Evolutionary conservation across 345 rosid genomes (phyloP).

Genomic region (Schrenkiella parvula): DNA sequence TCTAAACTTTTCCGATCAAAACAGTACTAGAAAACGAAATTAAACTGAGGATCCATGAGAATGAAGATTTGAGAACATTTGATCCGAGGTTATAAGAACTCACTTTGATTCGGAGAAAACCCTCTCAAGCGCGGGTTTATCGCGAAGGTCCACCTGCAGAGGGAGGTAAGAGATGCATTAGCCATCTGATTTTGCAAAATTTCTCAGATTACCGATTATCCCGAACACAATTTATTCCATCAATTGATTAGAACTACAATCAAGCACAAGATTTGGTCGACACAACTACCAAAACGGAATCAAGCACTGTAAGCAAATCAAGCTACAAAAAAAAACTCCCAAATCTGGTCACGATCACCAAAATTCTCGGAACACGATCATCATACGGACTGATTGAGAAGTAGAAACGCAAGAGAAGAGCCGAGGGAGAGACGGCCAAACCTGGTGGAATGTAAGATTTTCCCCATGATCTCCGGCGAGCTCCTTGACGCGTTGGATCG

Average conservation of each 20-base stretch:
- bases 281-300: neutral
- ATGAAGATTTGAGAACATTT: neutral
- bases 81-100: slow-evolving; percentile 1
- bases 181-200: slow-evolving; percentile 5
- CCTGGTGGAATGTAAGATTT: slow-evolving; percentile 71
- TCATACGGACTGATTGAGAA: neutral
- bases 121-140: slow-evolving; percentile 72
- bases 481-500: slow-evolving; percentile 57
- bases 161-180: slow-evolving; percentile 13
- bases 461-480: slow-evolving; percentile 58
- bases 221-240: slow-evolving; percentile 11
- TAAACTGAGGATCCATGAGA: slow-evolving; percentile 6
- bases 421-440: neutral
- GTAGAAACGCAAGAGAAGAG: neutral
- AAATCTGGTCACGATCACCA: neutral
- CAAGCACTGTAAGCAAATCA: neutral
- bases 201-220: neutral
- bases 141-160: slow-evolving; percentile 82
- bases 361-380: neutral
- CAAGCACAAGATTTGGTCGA: neutral
- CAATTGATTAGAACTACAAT: neutral
- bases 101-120: slow-evolving; percentile 68
- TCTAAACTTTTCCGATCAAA: neutral
- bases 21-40: neutral
- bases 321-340: neutral